Conservation (phyloP, 2,329 filamentous ascomycete species). For the Exophiala viscosa region DNA sequence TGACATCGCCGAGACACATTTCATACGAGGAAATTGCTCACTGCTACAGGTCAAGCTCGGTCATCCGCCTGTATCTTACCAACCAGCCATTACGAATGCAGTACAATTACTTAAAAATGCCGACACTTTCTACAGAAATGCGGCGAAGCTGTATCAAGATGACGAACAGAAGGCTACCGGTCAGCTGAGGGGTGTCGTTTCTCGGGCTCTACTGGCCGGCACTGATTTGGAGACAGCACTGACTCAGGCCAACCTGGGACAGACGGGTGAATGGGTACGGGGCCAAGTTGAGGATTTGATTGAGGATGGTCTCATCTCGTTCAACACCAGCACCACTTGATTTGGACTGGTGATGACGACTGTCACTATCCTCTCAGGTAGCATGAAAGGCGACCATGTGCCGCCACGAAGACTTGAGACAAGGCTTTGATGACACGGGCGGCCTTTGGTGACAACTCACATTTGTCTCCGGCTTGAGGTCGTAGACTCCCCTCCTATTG, state of each 20-base stretch:
- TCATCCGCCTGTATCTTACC: constrained; percentile 41
- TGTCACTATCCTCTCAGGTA: background rate
- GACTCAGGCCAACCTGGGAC: background rate
- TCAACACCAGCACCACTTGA: background rate
- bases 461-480: background rate
- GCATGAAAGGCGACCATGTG: background rate
- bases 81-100: constrained; percentile 43
- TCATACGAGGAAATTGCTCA: constrained; percentile 54
- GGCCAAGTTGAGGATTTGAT: constrained; percentile 26
- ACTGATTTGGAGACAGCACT: constrained; percentile 1
- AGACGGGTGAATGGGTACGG: constrained; percentile 19
- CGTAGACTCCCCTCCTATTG: background rate
- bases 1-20: constrained; percentile 52
- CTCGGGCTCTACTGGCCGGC: constrained; percentile 7
- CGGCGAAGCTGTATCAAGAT: constrained; percentile 35
- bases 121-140: constrained; percentile 56
- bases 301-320: constrained; percentile 23
- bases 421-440: no score
- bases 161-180: constrained; percentile 20
- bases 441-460: no score
- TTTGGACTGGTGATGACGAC: no score
- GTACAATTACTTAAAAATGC: constrained; percentile 53
- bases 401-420: no score
- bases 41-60: constrained; percentile 53
- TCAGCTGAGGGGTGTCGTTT: constrained; percentile 12